Conservation (phyloP, 768 basidiomycete genomes). For the Tephrocybe sp. region DNA sequence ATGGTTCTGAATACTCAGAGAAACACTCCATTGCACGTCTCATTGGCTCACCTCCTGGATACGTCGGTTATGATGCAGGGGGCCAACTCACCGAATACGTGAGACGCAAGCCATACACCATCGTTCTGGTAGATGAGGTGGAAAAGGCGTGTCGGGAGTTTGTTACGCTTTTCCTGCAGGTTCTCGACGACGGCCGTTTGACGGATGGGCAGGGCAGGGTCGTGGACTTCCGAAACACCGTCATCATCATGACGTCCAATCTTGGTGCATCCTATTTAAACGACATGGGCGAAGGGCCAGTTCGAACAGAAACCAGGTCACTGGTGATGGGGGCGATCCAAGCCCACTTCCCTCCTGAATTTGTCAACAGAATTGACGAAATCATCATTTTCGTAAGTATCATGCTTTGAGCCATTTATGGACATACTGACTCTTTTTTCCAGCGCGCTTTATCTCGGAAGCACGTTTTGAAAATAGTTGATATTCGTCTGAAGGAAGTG, state of each 20-base stretch:
- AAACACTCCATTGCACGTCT: slow-evolving; percentile 54
- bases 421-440: slow-evolving; percentile 25
- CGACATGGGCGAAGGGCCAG: slow-evolving; percentile 71
- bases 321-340: slow-evolving; percentile 82
- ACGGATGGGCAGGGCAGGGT: slow-evolving; percentile 93
- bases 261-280: slow-evolving; percentile 78
- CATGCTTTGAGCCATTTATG: neutral
- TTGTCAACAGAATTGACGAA: slow-evolving; percentile 88
- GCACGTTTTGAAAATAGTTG: slow-evolving; percentile 84
- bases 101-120: slow-evolving; percentile 86
- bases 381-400: slow-evolving; percentile 72
- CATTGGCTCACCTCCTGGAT: slow-evolving; percentile 74
- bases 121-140: slow-evolving; percentile 84
- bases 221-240: slow-evolving; percentile 86
- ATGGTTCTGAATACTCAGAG: slow-evolving; percentile 92
- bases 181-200: slow-evolving; percentile 88
- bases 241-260: slow-evolving; percentile 95
- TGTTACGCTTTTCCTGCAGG: slow-evolving; percentile 61
- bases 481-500: slow-evolving; percentile 84
- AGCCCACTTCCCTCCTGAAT: slow-evolving; percentile 89
- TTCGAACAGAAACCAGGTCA: slow-evolving; percentile 56
- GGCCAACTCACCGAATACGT: slow-evolving; percentile 94
- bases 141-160: slow-evolving; percentile 84
- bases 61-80: slow-evolving; percentile 88
- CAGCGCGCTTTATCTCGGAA: slow-evolving; percentile 78